Conservation (phyloP, 495 filamentous ascomycete species). For the Neurospora sp. region DNA sequence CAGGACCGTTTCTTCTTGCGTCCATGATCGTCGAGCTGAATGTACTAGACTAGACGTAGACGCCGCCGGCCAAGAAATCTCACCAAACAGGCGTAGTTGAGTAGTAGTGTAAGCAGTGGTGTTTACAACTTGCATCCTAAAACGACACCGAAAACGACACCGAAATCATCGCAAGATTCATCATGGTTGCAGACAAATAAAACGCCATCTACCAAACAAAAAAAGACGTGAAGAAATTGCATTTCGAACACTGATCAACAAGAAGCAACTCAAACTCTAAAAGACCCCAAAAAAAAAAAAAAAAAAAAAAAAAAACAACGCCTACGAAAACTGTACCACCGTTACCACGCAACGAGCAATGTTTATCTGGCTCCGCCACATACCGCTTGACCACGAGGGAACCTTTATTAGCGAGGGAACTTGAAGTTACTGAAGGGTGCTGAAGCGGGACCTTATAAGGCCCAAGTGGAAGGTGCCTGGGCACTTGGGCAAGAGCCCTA, state of each 20-base stretch:
- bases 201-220: no score
- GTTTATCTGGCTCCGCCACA: background rate
- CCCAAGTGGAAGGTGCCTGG: background rate
- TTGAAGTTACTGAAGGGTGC: background rate
- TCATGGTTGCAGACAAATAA: no score
- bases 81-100: background rate
- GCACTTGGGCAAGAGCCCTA: background rate
- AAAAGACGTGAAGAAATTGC: no score
- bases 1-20: background rate
- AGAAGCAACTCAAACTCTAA: background rate
- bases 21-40: background rate
- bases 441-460: background rate
- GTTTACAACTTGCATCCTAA: no score
- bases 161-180: no score
- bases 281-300: background rate
- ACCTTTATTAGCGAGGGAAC: no score
- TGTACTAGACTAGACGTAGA: background rate
- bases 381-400: background rate
- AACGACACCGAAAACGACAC: no score
- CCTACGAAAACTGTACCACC: background rate
- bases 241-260: background rate
- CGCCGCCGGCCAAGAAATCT: background rate
- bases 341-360: background rate
- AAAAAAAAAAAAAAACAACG: background rate
- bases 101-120: background rate